A percentile compares a stretch with the other conserved stretches of the same genome.
These are phyloP conservation scores for Solanum boliviense DNA, from an alignment of 257 asterid genomes.

Conservation along the genomic window DNA sequence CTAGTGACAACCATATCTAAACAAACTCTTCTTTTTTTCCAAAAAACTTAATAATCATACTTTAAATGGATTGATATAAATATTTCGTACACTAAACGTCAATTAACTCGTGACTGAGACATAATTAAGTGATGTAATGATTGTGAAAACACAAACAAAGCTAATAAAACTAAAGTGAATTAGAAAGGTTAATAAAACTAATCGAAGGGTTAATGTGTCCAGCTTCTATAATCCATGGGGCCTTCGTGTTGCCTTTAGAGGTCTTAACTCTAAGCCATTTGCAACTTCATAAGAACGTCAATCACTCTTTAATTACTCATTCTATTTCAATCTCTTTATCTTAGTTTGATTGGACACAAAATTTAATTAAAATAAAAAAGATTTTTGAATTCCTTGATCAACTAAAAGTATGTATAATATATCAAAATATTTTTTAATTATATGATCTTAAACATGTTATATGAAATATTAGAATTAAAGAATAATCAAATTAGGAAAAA, in stretches of 20 bases:
- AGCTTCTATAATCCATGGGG: neutral
- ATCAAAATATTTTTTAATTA: too few relatives aligned
- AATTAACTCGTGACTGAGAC: neutral
- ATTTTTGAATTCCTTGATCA: neutral
- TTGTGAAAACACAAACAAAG: neutral
- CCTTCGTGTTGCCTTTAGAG: neutral
- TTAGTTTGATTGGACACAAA: too few relatives aligned
- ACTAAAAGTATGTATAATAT: neutral
- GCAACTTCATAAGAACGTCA: neutral
- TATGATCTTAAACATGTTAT: too few relatives aligned
- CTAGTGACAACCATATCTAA: neutral
- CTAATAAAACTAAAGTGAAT: neutral
- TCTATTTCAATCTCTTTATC: neutral
- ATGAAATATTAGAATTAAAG: too few relatives aligned
- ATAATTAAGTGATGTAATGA: neutral
- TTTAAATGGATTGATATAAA: neutral
- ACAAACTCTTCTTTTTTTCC: neutral
- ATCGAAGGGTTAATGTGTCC: neutral
- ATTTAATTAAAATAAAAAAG: too few relatives aligned
- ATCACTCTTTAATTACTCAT: neutral
- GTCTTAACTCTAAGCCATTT: neutral
- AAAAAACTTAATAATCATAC: neutral
- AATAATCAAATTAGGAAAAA: neutral
- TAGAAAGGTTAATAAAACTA: neutral
- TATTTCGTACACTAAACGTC: neutral